These are phyloP conservation scores for Trametes villosa DNA, from an alignment of 768 basidiomycete species.

Conservation along the genomic window DNA sequence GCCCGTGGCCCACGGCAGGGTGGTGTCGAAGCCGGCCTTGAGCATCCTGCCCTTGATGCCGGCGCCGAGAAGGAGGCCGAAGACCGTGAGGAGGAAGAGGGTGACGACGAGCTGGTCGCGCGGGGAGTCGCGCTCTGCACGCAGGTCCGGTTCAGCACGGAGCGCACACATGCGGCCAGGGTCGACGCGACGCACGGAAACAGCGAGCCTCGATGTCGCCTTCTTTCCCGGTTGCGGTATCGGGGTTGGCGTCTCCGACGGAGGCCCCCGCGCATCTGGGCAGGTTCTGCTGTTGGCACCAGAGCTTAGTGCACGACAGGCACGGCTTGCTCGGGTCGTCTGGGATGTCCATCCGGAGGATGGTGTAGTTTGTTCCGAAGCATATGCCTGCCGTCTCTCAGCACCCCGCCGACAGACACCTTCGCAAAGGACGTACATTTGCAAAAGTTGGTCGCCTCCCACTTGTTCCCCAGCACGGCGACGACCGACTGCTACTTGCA, in stretches of 20 bases:
- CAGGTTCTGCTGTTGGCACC: constrained; percentile 93
- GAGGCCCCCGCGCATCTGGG: constrained; percentile 80
- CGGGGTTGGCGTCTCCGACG: constrained; percentile 86
- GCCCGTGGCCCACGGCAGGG: constrained; percentile 63
- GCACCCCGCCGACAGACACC: neutral
- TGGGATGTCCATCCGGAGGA: constrained; percentile 77
- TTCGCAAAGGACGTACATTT: constrained; percentile 61
- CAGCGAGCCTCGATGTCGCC: constrained; percentile 95
- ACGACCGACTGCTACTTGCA: constrained; percentile 42
- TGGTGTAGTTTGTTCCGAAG: constrained; percentile 85
- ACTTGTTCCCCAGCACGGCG: constrained; percentile 60
- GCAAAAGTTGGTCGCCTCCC: constrained; percentile 91
- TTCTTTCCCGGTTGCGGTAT: constrained; percentile 93
- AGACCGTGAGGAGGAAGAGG: constrained; percentile 84
- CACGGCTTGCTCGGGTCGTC: constrained; percentile 90
- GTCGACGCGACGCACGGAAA: constrained; percentile 70
- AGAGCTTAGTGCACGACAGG: constrained; percentile 91
- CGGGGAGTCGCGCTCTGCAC: constrained; percentile 89
- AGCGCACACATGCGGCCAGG: constrained; percentile 15
- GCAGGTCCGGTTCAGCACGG: constrained; percentile 16
- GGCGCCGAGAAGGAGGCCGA: constrained; percentile 82
- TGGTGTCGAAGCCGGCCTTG: constrained; percentile 72
- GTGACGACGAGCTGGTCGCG: constrained; percentile 93
- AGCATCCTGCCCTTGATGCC: constrained; percentile 84
- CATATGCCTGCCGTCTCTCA: constrained; percentile 71